phyloP scores from a whole-genome alignment of 2,329 filamentous ascomycete genomes.

The Paracoccidioides lutzii region DNA sequence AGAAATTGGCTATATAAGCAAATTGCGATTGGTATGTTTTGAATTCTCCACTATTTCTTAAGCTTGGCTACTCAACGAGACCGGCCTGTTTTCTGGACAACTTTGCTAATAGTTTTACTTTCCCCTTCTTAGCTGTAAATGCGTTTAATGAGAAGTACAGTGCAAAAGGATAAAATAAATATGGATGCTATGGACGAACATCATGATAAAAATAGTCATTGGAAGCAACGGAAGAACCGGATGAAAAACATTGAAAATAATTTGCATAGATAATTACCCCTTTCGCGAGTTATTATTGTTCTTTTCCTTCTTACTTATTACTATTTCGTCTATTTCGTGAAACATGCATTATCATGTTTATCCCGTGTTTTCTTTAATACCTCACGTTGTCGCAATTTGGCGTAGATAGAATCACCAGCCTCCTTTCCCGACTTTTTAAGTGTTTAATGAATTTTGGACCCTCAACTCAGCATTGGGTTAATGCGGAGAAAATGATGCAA shows the following conservation, averaged over 20 bases:
- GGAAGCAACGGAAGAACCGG: not conserved
- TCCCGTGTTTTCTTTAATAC: not conserved
- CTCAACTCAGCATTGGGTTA: too few relatives aligned
- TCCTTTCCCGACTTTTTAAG: too few relatives aligned
- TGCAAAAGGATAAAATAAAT: conserved; percentile 38
- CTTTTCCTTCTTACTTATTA: not conserved
- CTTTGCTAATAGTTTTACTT: not conserved
- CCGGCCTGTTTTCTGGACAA: not conserved
- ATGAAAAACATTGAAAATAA: not conserved
- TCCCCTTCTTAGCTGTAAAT: conserved; percentile 40
- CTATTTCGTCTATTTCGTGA: not conserved
- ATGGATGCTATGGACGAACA: not conserved
- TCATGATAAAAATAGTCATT: not conserved
- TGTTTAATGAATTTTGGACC: too few relatives aligned
- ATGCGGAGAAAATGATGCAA: too few relatives aligned
- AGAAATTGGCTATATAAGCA: conserved; percentile 55
- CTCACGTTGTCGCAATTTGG: too few relatives aligned
- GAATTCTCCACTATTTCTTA: not conserved
- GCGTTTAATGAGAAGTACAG: conserved; percentile 56
- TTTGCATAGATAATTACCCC: not conserved
- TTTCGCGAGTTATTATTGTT: not conserved
- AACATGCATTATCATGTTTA: not conserved
- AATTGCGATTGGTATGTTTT: conserved; percentile 43
- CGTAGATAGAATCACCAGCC: too few relatives aligned
- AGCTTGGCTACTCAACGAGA: not conserved